These are phyloP conservation scores for Theobroma grandiflorum DNA, from an alignment of 441 rosid genomes.

Conservation along the genomic window DNA sequence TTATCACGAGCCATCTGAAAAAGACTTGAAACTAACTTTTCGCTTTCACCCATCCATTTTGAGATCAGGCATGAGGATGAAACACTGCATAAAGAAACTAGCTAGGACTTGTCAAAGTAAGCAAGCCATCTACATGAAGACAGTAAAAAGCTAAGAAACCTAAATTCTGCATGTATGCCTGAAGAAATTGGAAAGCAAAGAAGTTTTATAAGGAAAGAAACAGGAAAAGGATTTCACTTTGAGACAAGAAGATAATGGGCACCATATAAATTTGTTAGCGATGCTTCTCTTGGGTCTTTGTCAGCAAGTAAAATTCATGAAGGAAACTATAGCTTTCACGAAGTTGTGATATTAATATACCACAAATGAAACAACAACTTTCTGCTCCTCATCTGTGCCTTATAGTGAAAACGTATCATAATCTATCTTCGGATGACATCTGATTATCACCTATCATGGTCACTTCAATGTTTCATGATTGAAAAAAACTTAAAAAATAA, in stretches of 20 bases:
- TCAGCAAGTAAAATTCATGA: neutral
- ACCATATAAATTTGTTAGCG: neutral
- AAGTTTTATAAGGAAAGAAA: neutral
- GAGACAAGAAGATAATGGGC: no score
- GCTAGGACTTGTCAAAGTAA: neutral
- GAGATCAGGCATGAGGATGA: conserved; percentile 92
- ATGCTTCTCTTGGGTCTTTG: neutral
- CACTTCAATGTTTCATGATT: neutral
- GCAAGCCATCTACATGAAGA: neutral
- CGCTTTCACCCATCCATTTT: conserved; percentile 98
- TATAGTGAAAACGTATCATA: neutral
- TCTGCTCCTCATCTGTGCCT: no score
- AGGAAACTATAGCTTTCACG: neutral
- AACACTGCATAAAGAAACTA: conserved; percentile 44
- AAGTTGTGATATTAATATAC: no score
- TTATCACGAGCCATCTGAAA: conserved; percentile 93
- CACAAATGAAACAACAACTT: no score
- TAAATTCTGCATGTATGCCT: neutral
- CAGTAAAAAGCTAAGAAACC: neutral
- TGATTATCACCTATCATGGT: neutral
- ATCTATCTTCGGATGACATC: neutral
- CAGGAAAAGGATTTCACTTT: neutral
- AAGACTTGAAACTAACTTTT: conserved; percentile 86
- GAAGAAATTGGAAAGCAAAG: neutral
- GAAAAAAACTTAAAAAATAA: no score